phyloP scores from a whole-genome alignment of 2,329 filamentous ascomycete species.

The Aureobasidium namibiae region DNA sequence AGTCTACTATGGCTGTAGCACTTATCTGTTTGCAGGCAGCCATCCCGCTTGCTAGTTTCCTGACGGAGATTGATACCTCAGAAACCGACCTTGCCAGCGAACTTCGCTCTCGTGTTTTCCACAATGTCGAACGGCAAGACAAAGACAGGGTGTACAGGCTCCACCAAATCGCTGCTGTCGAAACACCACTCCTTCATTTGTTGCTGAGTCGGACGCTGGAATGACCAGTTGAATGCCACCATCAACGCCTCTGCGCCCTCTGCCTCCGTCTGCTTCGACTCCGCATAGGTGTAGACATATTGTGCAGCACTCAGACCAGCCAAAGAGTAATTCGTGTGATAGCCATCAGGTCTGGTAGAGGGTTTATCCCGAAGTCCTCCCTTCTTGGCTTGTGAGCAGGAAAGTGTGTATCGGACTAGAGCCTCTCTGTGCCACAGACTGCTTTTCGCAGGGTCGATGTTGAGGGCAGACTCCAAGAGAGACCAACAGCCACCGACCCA shows the following conservation, averaged over 20 bases:
- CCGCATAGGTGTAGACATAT: constrained; percentile 42
- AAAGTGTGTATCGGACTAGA: constrained; percentile 79
- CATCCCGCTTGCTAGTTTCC: too few relatives aligned
- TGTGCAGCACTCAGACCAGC: constrained; percentile 77
- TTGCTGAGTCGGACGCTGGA: constrained; percentile 39
- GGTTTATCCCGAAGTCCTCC: constrained; percentile 93
- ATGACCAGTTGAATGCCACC: constrained; percentile 38
- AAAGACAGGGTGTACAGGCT: constrained; percentile 72
- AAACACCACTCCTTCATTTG: constrained; percentile 52
- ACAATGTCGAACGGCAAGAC: constrained; percentile 67
- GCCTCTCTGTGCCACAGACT: constrained; percentile 72
- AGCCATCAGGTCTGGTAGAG: constrained; percentile 78
- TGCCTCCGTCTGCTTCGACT: neutral
- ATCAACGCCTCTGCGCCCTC: constrained; percentile 21
- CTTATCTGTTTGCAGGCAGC: too few relatives aligned
- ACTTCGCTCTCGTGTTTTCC: constrained; percentile 58
- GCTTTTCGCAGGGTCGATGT: constrained; percentile 29
- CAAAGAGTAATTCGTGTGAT: constrained; percentile 89
- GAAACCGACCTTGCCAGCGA: constrained; percentile 21
- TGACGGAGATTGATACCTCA: too few relatives aligned
- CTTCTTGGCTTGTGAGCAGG: constrained; percentile 67
- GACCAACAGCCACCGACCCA: constrained; percentile 97
- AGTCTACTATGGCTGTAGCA: too few relatives aligned
- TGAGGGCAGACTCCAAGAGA: constrained; percentile 70
- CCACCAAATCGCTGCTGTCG: constrained; percentile 61